Percentiles rank a stretch among this genome's conserved stretches.
These are phyloP conservation scores for Cicer cuneatum DNA, from an alignment of 306 rosid genomes.

Conservation along the genomic window DNA sequence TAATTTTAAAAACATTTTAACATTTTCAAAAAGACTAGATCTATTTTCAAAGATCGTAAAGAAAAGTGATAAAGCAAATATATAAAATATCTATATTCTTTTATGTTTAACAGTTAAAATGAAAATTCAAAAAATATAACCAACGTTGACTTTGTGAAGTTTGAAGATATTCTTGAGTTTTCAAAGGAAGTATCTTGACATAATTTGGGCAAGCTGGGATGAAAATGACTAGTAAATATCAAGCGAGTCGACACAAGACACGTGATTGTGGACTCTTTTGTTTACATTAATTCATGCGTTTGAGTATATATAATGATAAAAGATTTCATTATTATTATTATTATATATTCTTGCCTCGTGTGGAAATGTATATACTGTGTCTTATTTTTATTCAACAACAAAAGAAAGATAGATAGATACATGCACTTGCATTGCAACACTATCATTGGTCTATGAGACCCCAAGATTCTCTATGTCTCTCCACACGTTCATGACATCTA, in stretches of 20 bases:
- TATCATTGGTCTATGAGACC: conserved; percentile 14
- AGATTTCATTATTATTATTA: not conserved
- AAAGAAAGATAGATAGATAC: conserved; percentile 7
- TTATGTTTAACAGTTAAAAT: too few relatives aligned
- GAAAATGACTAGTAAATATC: too few relatives aligned
- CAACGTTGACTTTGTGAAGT: too few relatives aligned
- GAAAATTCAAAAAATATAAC: too few relatives aligned
- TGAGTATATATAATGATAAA: not conserved
- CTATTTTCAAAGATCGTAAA: too few relatives aligned
- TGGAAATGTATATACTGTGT: conserved; percentile 14
- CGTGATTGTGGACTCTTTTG: conserved; percentile 48
- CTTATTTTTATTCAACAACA: conserved; percentile 23
- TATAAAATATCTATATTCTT: too few relatives aligned
- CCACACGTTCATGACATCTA: conserved; percentile 39
- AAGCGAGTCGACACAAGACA: conserved; percentile 48
- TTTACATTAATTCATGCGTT: conserved; percentile 31
- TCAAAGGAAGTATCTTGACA: too few relatives aligned
- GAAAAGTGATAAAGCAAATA: too few relatives aligned
- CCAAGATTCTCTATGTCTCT: conserved; percentile 19
- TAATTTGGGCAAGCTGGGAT: too few relatives aligned
- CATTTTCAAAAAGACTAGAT: too few relatives aligned
- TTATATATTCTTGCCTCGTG: conserved; percentile 34
- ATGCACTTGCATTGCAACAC: not conserved
- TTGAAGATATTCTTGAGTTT: too few relatives aligned
- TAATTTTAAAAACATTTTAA: too few relatives aligned